Conservation (phyloP, 495 filamentous ascomycete genomes). For the Hypoxylon crocopeplum region DNA sequence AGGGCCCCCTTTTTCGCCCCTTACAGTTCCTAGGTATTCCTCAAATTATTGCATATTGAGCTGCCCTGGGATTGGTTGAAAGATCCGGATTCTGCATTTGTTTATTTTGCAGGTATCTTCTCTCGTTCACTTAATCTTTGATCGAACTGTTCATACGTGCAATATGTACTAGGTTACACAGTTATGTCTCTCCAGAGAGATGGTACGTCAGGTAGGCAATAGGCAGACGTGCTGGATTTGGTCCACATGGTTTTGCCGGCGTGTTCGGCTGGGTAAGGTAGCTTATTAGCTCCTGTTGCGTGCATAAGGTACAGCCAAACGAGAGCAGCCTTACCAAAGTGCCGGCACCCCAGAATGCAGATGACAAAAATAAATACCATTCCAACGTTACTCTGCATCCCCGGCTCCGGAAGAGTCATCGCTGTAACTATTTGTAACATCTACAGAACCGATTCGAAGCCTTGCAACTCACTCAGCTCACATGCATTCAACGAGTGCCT, state of each 20-base stretch:
- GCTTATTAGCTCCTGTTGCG: slow-evolving; percentile 34
- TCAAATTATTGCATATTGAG: not conserved
- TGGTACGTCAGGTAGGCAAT: too few relatives aligned
- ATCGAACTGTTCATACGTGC: too few relatives aligned
- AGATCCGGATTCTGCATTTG: too few relatives aligned
- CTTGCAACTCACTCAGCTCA: too few relatives aligned
- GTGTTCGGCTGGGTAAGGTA: slow-evolving; percentile 37
- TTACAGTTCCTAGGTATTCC: slow-evolving; percentile 11
- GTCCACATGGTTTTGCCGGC: slow-evolving; percentile 33
- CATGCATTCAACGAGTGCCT: too few relatives aligned
- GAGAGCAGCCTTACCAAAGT: slow-evolving; percentile 29
- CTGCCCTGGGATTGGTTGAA: not conserved
- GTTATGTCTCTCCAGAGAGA: too few relatives aligned
- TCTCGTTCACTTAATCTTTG: too few relatives aligned
- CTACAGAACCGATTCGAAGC: too few relatives aligned
- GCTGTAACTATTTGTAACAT: too few relatives aligned
- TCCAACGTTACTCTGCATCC: slow-evolving; percentile 37
- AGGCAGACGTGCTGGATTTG: slow-evolving; percentile 18
- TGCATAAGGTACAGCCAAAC: slow-evolving; percentile 34
- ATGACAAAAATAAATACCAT: slow-evolving; percentile 10
- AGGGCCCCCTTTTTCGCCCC: slow-evolving; percentile 23
- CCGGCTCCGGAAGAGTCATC: slow-evolving; percentile 3
- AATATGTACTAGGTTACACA: too few relatives aligned
- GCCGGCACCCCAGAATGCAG: slow-evolving; percentile 31
- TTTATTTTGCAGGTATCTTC: too few relatives aligned